These are phyloP conservation scores for Nicotiana knightiana DNA, from an alignment of 257 asterid genomes.

Conservation along the genomic window DNA sequence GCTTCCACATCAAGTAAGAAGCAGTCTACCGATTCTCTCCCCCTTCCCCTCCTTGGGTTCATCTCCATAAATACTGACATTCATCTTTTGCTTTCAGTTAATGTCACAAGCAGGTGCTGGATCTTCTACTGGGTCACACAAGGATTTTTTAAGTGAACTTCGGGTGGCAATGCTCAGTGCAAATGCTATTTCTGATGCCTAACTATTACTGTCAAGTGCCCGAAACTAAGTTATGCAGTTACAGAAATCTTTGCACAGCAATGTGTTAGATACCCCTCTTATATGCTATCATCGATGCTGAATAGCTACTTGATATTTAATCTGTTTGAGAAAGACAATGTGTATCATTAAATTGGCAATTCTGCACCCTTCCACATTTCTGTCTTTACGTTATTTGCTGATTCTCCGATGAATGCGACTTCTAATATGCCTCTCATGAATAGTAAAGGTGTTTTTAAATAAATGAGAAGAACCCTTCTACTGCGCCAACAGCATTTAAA, in stretches of 20 bases:
- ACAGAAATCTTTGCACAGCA: background rate
- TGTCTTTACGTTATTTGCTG: background rate
- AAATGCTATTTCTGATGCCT: conserved; percentile 33
- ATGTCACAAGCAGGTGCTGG: conserved; percentile 37
- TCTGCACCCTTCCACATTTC: background rate
- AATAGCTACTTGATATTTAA: background rate
- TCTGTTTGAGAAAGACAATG: conserved; percentile 2
- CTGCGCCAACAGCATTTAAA: background rate
- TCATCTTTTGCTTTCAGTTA: conserved; percentile 33
- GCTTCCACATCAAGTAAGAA: conserved; percentile 76
- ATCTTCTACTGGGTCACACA: conserved; percentile 47
- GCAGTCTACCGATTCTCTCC: background rate
- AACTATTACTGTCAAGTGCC: conserved; percentile 18
- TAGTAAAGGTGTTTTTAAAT: no score
- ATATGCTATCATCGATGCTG: background rate
- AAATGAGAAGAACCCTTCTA: no score
- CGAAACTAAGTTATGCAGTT: conserved; percentile 8
- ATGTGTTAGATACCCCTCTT: conserved; percentile 1
- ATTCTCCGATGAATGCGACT: no score
- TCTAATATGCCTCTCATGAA: no score
- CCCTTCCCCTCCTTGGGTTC: background rate
- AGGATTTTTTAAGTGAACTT: conserved; percentile 76
- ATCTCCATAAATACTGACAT: background rate
- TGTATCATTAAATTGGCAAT: background rate
- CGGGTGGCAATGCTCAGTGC: conserved; percentile 56